phyloP scores from a whole-genome alignment of 495 filamentous ascomycete genomes.

The Aspergillus hancockii region DNA sequence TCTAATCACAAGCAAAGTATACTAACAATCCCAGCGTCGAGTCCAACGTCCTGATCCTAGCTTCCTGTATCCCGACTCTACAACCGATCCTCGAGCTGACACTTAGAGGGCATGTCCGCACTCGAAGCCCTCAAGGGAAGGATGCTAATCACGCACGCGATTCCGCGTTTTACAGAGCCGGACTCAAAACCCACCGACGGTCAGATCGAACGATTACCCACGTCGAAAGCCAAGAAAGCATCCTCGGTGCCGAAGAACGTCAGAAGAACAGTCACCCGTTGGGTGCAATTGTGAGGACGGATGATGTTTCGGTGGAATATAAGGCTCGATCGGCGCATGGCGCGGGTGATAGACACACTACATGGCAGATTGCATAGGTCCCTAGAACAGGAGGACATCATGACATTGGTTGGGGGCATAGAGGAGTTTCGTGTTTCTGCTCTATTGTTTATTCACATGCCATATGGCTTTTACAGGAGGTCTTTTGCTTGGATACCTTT shows the following conservation, averaged over 20 bases:
- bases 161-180: conserved; percentile 3
- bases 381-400: background rate
- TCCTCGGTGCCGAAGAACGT: conserved; percentile 7
- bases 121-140: conserved; percentile 8
- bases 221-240: conserved; percentile 20
- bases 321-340: background rate
- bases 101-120: conserved; percentile 18
- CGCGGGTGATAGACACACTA: background rate
- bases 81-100: conserved; percentile 41
- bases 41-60: conserved; percentile 48
- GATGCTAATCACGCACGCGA: conserved; percentile 6
- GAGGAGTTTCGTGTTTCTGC: background rate
- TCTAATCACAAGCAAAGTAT: conserved; percentile 2
- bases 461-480: too few relatives aligned
- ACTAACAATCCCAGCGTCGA: conserved; percentile 37
- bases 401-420: background rate
- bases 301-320: conserved; percentile 24
- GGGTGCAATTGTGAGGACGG: conserved; percentile 20
- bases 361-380: background rate
- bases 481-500: too few relatives aligned
- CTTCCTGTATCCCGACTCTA: conserved; percentile 50
- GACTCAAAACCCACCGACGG: background rate
- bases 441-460: too few relatives aligned
- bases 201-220: conserved; percentile 14
- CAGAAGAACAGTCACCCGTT: conserved; percentile 1